Conservation (phyloP, 768 basidiomycete species). For the Imleria badia region DNA sequence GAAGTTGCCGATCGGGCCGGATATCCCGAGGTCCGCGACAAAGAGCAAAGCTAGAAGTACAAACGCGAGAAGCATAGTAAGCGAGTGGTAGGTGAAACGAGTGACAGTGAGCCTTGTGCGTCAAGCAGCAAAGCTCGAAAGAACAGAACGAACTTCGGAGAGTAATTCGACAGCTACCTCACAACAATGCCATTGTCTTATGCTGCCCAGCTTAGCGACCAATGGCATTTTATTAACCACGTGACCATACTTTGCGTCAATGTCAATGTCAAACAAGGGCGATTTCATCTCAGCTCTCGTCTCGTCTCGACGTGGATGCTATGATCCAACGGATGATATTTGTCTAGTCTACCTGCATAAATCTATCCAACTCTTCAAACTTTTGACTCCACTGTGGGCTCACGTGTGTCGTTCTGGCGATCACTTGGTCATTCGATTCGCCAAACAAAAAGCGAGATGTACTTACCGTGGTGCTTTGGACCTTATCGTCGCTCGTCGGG, state of each 20-base stretch:
- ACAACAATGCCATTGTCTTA: constrained; percentile 6
- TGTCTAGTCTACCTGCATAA: neutral
- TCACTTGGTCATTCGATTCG: constrained; percentile 3
- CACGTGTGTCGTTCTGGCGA: neutral
- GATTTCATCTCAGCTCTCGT: neutral
- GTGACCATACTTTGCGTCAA: too few species aligned
- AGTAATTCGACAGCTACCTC: neutral
- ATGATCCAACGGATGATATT: neutral
- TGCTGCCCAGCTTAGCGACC: constrained; percentile 11
- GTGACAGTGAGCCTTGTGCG: constrained; percentile 10
- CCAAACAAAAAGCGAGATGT: neutral
- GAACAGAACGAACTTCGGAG: neutral
- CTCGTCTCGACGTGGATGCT: neutral
- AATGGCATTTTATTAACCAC: neutral
- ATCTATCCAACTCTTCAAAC: constrained; percentile 4
- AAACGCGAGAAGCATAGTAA: constrained; percentile 18
- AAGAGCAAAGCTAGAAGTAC: constrained; percentile 13
- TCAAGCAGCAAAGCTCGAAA: constrained; percentile 13
- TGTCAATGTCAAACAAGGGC: neutral
- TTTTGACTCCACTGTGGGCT: constrained; percentile 6
- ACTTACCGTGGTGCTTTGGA: constrained; percentile 17
- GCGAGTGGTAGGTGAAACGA: constrained; percentile 17
- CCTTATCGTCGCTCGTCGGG: constrained; percentile 6
- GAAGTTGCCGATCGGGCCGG: constrained; percentile 14
- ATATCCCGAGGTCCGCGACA: constrained; percentile 1